Conservation (phyloP, 768 basidiomycete species). For the Pleurotus cornucopiae region DNA sequence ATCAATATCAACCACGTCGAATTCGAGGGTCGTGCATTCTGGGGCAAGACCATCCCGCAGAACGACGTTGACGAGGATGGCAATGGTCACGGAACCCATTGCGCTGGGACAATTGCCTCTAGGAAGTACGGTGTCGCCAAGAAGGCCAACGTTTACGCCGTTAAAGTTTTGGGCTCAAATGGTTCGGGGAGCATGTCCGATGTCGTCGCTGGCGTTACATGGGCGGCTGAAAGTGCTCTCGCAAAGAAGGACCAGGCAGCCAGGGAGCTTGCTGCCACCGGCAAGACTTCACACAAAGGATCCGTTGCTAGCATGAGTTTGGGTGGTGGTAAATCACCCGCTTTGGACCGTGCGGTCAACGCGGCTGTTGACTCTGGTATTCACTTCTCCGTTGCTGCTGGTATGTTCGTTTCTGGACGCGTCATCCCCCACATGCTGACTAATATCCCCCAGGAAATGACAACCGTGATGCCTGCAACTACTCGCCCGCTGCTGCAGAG, state of each 20-base stretch:
- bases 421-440: slow-evolving; percentile 1
- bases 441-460: slow-evolving; percentile 55
- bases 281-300: slow-evolving; percentile 84
- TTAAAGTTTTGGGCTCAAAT: slow-evolving; percentile 92
- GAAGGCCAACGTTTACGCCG: slow-evolving; percentile 82
- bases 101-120: slow-evolving; percentile 95
- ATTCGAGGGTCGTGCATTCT: slow-evolving; percentile 83
- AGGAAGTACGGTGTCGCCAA: slow-evolving; percentile 94
- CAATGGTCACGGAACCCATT: slow-evolving; percentile 95
- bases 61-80: slow-evolving; percentile 86
- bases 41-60: slow-evolving; percentile 90
- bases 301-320: slow-evolving; percentile 97
- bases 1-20: slow-evolving; percentile 84
- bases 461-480: slow-evolving; percentile 85
- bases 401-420: slow-evolving; percentile 34
- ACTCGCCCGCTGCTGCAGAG: slow-evolving; percentile 87
- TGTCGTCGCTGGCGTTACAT: slow-evolving; percentile 84
- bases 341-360: slow-evolving; percentile 84
- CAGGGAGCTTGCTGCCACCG: slow-evolving; percentile 65
- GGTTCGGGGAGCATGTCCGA: slow-evolving; percentile 95
- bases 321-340: slow-evolving; percentile 87
- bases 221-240: slow-evolving; percentile 56
- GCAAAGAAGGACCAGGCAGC: slow-evolving; percentile 56
- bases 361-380: slow-evolving; percentile 78
- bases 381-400: slow-evolving; percentile 97